Conservation (phyloP, 805 yeast species). For the Saturnispora sanitii region DNA sequence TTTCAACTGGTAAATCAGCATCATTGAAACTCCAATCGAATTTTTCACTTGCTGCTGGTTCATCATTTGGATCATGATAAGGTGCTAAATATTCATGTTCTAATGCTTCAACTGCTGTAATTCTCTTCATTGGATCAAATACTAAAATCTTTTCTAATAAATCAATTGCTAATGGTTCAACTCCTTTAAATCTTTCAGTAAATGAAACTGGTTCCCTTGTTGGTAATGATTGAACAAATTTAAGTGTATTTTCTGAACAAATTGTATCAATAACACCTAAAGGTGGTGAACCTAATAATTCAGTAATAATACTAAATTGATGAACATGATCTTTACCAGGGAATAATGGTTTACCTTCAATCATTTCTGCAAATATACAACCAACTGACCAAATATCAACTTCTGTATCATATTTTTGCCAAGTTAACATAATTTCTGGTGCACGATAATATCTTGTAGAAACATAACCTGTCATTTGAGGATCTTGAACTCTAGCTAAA, state of each 20-base stretch:
- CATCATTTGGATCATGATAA: conserved; percentile 95
- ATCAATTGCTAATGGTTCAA: conserved; percentile 82
- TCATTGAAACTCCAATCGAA: conserved; percentile 98
- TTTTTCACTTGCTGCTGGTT: conserved; percentile 84
- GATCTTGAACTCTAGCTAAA: conserved; percentile 47
- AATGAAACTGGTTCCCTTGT: conserved; percentile 88
- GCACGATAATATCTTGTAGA: conserved; percentile 84
- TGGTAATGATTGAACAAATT: conserved; percentile 90
- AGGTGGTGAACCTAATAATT: conserved; percentile 88
- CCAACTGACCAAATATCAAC: conserved; percentile 80
- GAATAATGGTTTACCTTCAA: conserved; percentile 51
- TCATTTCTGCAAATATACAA: conserved; percentile 65
- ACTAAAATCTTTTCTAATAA: conserved; percentile 81
- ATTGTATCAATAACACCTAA: conserved; percentile 92
- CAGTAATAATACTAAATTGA: conserved; percentile 95
- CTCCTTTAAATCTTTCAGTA: conserved; percentile 65
- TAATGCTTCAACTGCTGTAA: conserved; percentile 84
- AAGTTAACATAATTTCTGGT: conserved; percentile 71
- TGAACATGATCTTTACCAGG: conserved; percentile 96
- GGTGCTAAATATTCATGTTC: conserved; percentile 88
- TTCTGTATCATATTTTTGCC: conserved; percentile 64
- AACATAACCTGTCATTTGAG: conserved; percentile 62
- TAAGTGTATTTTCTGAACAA: conserved; percentile 87
- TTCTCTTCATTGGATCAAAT: conserved; percentile 90
- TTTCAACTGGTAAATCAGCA: conserved; percentile 93